phyloP scores from a whole-genome alignment of 257 asterid genomes.

The Solanum etuberosum region DNA sequence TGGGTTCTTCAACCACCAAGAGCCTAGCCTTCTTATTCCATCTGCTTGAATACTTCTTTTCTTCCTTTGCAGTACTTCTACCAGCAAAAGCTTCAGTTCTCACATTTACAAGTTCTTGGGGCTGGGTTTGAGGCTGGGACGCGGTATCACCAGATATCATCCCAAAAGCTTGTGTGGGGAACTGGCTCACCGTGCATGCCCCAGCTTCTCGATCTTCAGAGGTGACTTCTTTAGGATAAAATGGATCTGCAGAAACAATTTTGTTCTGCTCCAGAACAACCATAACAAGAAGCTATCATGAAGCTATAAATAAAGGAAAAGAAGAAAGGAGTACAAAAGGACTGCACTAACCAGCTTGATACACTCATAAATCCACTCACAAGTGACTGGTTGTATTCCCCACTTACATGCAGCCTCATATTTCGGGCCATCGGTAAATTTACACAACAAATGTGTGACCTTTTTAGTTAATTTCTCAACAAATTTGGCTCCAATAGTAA shows the following conservation, averaged over 20 bases:
- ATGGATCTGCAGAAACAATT: conserved; percentile 52
- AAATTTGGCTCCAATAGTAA: conserved; percentile 63
- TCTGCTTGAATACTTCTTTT: conserved; percentile 15
- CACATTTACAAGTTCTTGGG: conserved; percentile 26
- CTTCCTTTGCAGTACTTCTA: conserved; percentile 14
- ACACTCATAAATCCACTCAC: conserved; percentile 85
- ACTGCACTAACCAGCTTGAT: conserved; percentile 48
- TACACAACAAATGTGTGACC: conserved; percentile 71
- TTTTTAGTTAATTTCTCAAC: conserved; percentile 55
- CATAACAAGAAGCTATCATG: conserved; percentile 14
- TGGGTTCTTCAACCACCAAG: conserved; percentile 20
- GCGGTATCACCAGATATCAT: conserved; percentile 33
- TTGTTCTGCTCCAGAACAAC: conserved; percentile 48
- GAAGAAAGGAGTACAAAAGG: conserved; percentile 4
- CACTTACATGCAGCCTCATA: conserved; percentile 72
- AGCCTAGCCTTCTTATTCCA: conserved; percentile 45
- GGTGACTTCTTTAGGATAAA: conserved; percentile 59
- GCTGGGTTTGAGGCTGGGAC: conserved; percentile 40
- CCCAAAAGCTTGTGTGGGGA: conserved; percentile 51
- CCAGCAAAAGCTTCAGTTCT: conserved; percentile 19
- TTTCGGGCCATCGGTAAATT: conserved; percentile 71
- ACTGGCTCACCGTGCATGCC: conserved; percentile 53
- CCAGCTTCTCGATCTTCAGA: conserved; percentile 60
- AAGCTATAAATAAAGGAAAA: conserved; percentile 1
- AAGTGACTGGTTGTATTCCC: conserved; percentile 64